A percentile compares a stretch with the other conserved stretches of the same genome.
Conservation (phyloP, 805 yeast species). For the Hanseniaspora valbyensis region DNA sequence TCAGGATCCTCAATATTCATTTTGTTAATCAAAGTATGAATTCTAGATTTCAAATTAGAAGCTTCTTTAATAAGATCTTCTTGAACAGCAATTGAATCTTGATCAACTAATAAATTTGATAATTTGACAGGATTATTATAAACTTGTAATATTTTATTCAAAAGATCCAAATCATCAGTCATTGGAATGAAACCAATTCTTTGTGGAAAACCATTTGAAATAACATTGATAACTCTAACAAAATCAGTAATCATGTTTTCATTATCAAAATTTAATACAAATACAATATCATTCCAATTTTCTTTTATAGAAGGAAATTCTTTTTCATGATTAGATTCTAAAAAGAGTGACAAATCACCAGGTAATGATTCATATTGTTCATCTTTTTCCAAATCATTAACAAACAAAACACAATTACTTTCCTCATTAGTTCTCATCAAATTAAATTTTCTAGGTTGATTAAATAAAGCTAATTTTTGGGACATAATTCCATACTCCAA, state of each 20-base stretch:
- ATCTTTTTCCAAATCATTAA: constrained; percentile 63
- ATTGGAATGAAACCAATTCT: constrained; percentile 78
- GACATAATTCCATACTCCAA: constrained; percentile 22
- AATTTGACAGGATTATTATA: constrained; percentile 18
- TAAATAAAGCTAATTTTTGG: constrained; percentile 20
- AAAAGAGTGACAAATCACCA: constrained; percentile 37
- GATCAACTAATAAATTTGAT: constrained; percentile 18
- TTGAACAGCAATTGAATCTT: constrained; percentile 18
- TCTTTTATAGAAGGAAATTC: constrained; percentile 59
- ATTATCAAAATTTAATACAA: constrained; percentile 51
- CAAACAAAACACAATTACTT: constrained; percentile 46
- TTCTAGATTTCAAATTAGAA: constrained; percentile 13
- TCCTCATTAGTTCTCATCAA: constrained; percentile 21
- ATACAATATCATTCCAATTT: constrained; percentile 64
- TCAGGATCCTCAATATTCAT: constrained; percentile 28
- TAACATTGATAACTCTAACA: constrained; percentile 38
- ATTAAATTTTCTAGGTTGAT: constrained; percentile 28
- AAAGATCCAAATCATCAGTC: constrained; percentile 20
- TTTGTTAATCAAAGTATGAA: neutral
- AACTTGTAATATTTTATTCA: constrained; percentile 19
- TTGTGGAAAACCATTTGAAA: constrained; percentile 54
- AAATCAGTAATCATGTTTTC: constrained; percentile 40
- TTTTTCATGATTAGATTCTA: constrained; percentile 30
- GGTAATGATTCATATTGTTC: constrained; percentile 39
- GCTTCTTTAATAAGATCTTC: constrained; percentile 21